Evolutionary conservation across 768 basidiomycete species (phyloP), one percentile per base, ranked within the genome.

Genomic region (Hypholoma sublateritium): DNA sequence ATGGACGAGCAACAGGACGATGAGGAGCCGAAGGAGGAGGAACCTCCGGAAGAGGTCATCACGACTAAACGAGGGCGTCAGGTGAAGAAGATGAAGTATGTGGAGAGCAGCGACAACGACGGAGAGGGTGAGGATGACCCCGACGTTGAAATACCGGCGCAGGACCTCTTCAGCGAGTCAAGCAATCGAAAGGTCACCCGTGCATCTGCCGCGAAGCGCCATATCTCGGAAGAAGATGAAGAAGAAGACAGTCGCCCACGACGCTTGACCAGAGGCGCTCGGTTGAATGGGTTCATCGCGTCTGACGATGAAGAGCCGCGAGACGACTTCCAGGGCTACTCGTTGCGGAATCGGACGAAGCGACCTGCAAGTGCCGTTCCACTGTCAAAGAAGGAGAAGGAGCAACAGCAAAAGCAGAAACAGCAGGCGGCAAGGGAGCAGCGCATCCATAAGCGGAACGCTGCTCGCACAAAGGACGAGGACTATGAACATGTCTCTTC

Each of bases 41-140:
- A 32, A 32, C 28, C 28, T 9, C 64, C 64, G 3, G 51, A 69
- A 9, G 62, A 69, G 59, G 66, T 67, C 49, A 62, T 60, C 2
- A 68, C 59, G 3, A 69, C 77, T 0, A 60, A 36, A 19, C 66
- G 78, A 28, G 83, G 85, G 14, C 71, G 84, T 32, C 77, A 54
- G 22, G 63, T 78, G 14, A 62, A 61, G 35, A 77, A 68, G 66
- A 70, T 61, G 37, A 67, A 60, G 5, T 84, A 83, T 65, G 69
- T 66, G 9, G 83, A 86, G 68, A 71, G 68, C 16, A 74, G 73
- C 52, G 81, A 82, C 25, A 76, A 77, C n/a, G 80, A 76, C 21
- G 60, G 48, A 0, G 64, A 69, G 21, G 67, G 65, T 34, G 63
- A 68, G 14, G 28, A 32, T 9, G 28, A 32, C 28, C 57, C 56